Conservation (phyloP, 2,329 filamentous ascomycete species). For the Phaeophleospora eucalypticola region DNA sequence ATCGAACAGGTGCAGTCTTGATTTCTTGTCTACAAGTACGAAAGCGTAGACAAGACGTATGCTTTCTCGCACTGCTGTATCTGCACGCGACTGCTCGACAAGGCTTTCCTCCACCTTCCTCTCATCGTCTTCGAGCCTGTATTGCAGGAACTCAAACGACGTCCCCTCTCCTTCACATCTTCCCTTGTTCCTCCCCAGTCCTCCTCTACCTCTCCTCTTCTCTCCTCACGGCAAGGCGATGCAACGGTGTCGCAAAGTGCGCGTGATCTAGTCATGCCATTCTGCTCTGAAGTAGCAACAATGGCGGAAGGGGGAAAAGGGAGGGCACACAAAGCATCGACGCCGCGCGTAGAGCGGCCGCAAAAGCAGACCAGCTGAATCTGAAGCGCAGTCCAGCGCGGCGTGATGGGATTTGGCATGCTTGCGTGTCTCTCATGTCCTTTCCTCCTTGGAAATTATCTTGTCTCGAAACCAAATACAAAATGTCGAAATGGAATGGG, state of each 20-base stretch:
- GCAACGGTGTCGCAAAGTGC: neutral
- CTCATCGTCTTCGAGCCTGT: neutral
- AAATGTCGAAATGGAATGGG: slow-evolving; percentile 12
- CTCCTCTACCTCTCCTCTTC: neutral
- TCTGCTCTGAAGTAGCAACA: too few relatives aligned
- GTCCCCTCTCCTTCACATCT: neutral
- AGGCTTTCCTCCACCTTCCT: neutral
- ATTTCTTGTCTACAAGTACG: neutral
- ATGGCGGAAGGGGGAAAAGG: too few relatives aligned
- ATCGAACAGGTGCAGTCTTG: neutral
- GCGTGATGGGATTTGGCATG: too few relatives aligned
- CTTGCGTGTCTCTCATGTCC: too few relatives aligned
- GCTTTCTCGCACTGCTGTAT: neutral
- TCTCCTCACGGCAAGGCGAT: neutral
- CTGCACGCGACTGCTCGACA: neutral
- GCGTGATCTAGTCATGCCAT: neutral
- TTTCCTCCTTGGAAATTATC: too few relatives aligned
- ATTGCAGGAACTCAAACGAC: too few relatives aligned
- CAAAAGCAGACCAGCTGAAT: slow-evolving; percentile 17
- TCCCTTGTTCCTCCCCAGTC: neutral
- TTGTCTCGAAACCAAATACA: neutral
- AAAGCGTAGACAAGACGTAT: neutral
- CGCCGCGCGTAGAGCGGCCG: neutral
- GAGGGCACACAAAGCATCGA: too few relatives aligned
- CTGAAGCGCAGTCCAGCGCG: slow-evolving; percentile 5